Evolutionary conservation across 139 green algal genomes (phyloP).

Genomic region (Micractinium sp.): DNA sequence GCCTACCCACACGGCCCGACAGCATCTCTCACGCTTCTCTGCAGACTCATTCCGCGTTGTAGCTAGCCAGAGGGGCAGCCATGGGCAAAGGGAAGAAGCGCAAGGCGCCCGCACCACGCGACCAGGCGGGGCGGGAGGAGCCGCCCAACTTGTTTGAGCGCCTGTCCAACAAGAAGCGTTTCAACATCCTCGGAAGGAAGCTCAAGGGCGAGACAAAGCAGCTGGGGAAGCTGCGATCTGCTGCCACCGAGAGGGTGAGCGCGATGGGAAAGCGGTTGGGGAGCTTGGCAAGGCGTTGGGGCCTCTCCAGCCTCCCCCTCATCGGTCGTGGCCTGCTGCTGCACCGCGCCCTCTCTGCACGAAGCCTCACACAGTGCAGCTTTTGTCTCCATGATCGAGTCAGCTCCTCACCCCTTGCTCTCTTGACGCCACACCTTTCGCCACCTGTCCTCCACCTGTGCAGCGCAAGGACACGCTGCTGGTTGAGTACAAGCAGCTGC

Average conservation of each 20-base stretch:
- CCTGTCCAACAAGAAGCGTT: slow-evolving; percentile 58
- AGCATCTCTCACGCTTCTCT: no score
- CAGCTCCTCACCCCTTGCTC: neutral
- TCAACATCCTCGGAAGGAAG: slow-evolving; percentile 67
- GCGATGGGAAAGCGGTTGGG: no score
- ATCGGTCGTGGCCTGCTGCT: no score
- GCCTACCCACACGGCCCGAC: neutral
- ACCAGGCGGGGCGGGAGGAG: neutral
- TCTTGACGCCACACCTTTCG: neutral
- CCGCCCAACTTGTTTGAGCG: slow-evolving; percentile 60
- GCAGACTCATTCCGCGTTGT: neutral
- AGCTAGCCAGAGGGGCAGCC: neutral
- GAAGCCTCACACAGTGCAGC: neutral
- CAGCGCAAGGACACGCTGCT: slow-evolving; percentile 92
- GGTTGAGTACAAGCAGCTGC: slow-evolving; percentile 88
- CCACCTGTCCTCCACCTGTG: neutral
- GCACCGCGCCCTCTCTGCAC: no score
- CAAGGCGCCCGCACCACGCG: slow-evolving; percentile 9
- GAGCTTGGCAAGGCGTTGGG: neutral
- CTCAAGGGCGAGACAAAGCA: slow-evolving; percentile 51
- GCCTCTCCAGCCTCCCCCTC: no score
- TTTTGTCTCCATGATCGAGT: neutral
- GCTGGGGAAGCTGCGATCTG: slow-evolving; percentile 39
- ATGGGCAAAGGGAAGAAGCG: slow-evolving; percentile 35
- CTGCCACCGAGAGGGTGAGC: slow-evolving; percentile 55